Evolutionary conservation across 176 grass and related monocot species (phyloP).

Genomic region (Triticum dicoccoides): DNA sequence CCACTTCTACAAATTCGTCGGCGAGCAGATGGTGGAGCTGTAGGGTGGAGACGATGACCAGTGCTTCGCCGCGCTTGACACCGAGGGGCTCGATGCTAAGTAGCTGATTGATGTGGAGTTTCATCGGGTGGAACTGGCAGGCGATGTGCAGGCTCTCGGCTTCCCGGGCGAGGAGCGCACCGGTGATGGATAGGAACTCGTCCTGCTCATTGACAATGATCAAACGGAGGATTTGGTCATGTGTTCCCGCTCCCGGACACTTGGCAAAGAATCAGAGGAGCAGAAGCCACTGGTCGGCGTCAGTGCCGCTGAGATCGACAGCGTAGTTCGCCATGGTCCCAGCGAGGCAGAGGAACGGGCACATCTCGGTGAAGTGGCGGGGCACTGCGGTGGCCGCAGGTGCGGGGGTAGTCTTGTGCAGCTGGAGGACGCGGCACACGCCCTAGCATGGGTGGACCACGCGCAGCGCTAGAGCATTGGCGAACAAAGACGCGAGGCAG

Average conservation of each 20-base stretch:
- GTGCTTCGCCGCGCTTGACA: slow-evolving; percentile 29
- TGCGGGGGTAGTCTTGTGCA: background rate
- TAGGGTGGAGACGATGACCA: slow-evolving; percentile 48
- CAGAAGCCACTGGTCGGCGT: slow-evolving; percentile 41
- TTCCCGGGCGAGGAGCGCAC: slow-evolving; percentile 30
- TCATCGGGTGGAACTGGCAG: slow-evolving; percentile 41
- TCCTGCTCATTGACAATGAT: slow-evolving; percentile 37
- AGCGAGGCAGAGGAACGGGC: slow-evolving; percentile 51
- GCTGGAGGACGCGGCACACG: slow-evolving; percentile 16
- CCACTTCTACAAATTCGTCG: background rate
- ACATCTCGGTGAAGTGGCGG: slow-evolving; percentile 39
- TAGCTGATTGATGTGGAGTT: slow-evolving; percentile 23
- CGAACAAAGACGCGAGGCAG: background rate
- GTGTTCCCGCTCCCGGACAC: background rate
- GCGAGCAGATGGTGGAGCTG: slow-evolving; percentile 44
- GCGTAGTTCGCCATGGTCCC: slow-evolving; percentile 41
- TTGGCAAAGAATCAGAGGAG: slow-evolving; percentile 43
- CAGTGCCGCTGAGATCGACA: slow-evolving; percentile 50
- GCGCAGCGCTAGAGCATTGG: slow-evolving; percentile 36
- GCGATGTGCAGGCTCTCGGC: slow-evolving; percentile 34
- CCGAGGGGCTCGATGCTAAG: slow-evolving; percentile 23
- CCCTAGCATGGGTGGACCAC: slow-evolving; percentile 35
- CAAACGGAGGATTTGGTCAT: slow-evolving; percentile 24
- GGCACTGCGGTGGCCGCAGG: background rate
- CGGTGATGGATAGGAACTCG: slow-evolving; percentile 25